A percentile compares a stretch with the other conserved stretches of the same genome.
Conservation (phyloP, 1,139 yeast species). For the Saccharomyces hybrid region DNA sequence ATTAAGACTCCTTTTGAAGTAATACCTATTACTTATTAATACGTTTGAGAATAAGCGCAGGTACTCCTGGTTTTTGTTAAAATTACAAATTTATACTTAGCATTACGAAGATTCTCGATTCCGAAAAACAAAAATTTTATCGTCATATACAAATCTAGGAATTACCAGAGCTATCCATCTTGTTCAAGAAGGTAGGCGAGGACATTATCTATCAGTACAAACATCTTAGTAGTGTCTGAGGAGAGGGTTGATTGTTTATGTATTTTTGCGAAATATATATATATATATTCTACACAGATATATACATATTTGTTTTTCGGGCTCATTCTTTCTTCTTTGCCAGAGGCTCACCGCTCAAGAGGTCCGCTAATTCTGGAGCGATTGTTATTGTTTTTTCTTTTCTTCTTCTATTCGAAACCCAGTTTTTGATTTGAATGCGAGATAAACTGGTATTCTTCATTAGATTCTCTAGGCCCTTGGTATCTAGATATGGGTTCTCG, state of each 20-base stretch:
- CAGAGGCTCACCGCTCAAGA: background rate
- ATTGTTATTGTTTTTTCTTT: constrained; percentile 13
- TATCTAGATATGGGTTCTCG: constrained; percentile 18
- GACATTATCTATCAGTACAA: constrained; percentile 1
- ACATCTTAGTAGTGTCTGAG: constrained; percentile 45
- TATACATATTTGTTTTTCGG: constrained; percentile 1
- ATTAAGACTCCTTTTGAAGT: no score
- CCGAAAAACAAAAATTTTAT: no score
- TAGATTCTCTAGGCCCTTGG: constrained; percentile 9
- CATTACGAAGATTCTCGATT: no score
- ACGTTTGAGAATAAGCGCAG: no score
- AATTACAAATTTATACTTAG: no score
- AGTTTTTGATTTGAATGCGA: constrained; percentile 19
- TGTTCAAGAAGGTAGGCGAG: constrained; percentile 1
- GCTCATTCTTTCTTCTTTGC: constrained; percentile 1
- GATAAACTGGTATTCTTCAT: constrained; percentile 13
- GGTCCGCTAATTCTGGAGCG: constrained; percentile 1
- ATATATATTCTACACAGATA: constrained; percentile 1
- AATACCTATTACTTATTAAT: no score
- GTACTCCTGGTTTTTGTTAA: no score
- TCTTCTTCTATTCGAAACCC: constrained; percentile 25
- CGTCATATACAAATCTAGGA: no score
- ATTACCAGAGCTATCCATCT: background rate
- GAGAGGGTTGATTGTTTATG: constrained; percentile 32
- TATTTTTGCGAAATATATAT: background rate